Conservation (phyloP, 202 grass and related monocot species). For the Panicum virgatum region DNA sequence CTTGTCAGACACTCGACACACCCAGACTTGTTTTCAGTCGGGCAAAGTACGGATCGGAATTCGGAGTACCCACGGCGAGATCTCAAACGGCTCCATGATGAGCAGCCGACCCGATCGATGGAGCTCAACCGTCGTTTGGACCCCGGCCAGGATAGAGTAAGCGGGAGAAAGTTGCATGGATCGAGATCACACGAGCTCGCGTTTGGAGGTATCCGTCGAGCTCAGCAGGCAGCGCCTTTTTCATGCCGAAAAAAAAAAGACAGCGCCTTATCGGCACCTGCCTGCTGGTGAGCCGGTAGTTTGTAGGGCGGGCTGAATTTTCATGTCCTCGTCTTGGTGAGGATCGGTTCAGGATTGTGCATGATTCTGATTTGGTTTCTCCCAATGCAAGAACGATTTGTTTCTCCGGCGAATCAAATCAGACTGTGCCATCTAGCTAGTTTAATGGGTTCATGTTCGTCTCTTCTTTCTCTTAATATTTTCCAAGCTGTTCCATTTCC, state of each 20-base stretch:
- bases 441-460: too few species aligned
- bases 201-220: not conserved
- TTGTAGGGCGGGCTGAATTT: too few species aligned
- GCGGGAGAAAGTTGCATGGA: slow-evolving; percentile 25
- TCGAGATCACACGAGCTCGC: not conserved
- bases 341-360: not conserved
- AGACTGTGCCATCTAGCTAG: not conserved
- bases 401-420: not conserved
- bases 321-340: too few species aligned
- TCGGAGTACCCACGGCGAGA: not conserved
- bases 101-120: not conserved
- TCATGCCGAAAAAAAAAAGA: too few species aligned
- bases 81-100: not conserved
- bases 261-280: too few species aligned
- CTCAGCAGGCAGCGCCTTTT: not conserved
- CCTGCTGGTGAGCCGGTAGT: not conserved
- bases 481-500: too few species aligned
- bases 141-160: not conserved
- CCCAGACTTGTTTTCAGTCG: not conserved
- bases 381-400: not conserved
- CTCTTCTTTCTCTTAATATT: too few species aligned
- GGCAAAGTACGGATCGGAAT: too few species aligned
- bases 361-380: not conserved
- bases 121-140: not conserved
- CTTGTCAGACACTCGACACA: not conserved